These are phyloP conservation scores for Penicillium sp. DNA, from an alignment of 2,329 filamentous ascomycete species.

Conservation along the genomic window DNA sequence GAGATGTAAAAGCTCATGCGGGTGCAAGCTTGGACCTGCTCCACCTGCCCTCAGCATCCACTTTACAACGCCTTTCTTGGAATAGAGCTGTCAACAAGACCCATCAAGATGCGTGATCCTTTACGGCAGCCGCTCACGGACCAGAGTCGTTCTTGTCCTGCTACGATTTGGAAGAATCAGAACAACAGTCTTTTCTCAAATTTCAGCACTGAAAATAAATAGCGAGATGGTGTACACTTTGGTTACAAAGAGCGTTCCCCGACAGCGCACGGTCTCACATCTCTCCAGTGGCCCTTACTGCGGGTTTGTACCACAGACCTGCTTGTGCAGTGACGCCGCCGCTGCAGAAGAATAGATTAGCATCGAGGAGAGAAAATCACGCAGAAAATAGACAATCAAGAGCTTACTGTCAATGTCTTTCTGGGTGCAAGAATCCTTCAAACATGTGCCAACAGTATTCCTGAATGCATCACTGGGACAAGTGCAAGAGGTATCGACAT, in stretches of 20 bases:
- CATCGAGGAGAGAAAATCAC: background rate
- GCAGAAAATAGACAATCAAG: background rate
- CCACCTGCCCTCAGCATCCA: background rate
- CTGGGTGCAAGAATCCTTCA: slow-evolving; percentile 12
- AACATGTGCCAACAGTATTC: slow-evolving; percentile 13
- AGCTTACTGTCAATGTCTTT: slow-evolving; percentile 15
- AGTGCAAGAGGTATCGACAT: slow-evolving; percentile 16
- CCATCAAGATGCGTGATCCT: background rate
- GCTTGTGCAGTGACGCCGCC: background rate
- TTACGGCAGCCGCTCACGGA: background rate
- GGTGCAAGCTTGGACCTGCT: background rate
- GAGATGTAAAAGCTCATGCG: background rate
- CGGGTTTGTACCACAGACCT: background rate
- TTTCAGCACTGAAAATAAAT: background rate
- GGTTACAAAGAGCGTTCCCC: background rate
- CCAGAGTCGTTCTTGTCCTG: background rate
- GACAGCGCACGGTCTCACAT: background rate
- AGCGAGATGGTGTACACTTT: background rate
- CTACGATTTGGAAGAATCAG: background rate
- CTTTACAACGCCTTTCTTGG: background rate
- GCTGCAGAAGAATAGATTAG: background rate
- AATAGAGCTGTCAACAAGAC: background rate
- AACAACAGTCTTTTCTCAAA: background rate
- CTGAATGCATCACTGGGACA: slow-evolving; percentile 18
- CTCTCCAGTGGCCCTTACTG: background rate